A percentile compares a stretch with the other conserved stretches of the same genome.
These are phyloP conservation scores for Exophiala bonariae DNA, from an alignment of 2,329 filamentous ascomycete genomes.

Conservation along the genomic window DNA sequence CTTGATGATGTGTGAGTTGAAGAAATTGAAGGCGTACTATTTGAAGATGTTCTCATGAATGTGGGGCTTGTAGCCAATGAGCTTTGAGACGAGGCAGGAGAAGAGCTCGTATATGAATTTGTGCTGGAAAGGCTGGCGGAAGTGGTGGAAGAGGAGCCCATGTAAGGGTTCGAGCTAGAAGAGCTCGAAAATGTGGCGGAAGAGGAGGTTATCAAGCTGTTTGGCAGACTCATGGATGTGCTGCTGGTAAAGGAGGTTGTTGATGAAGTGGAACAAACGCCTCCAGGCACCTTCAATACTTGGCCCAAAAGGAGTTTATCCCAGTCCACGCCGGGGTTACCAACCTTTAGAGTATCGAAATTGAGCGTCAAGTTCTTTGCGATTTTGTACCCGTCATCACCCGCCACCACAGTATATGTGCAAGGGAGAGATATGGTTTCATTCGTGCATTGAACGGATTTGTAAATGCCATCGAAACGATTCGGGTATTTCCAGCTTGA, in stretches of 20 bases:
- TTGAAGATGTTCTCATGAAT: no score
- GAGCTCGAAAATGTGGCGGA: neutral
- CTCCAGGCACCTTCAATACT: constrained; percentile 20
- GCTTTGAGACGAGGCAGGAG: neutral
- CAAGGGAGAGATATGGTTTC: constrained; percentile 24
- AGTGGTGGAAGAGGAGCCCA: neutral
- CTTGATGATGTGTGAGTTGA: neutral
- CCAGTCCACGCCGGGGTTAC: constrained; percentile 25
- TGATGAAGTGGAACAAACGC: constrained; percentile 10
- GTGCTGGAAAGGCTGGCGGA: neutral
- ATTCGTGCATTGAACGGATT: constrained; percentile 64
- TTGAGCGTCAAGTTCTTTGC: constrained; percentile 20
- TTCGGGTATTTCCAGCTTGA: constrained; percentile 73
- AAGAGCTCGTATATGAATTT: constrained; percentile 3
- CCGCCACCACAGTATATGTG: constrained; percentile 23
- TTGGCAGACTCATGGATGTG: constrained; percentile 2
- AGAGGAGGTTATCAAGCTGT: neutral
- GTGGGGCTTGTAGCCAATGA: neutral
- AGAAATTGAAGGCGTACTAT: neutral
- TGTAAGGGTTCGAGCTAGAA: constrained; percentile 2
- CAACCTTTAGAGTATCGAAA: constrained; percentile 16
- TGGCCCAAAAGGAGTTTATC: constrained; percentile 22
- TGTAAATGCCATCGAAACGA: constrained; percentile 74
- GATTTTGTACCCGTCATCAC: constrained; percentile 25
- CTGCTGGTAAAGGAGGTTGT: neutral